Percentiles rank a stretch among this genome's conserved stretches.
Evolutionary conservation across 2,329 filamentous ascomycete genomes (phyloP).

Genomic region (Tolypocladium capitatum): DNA sequence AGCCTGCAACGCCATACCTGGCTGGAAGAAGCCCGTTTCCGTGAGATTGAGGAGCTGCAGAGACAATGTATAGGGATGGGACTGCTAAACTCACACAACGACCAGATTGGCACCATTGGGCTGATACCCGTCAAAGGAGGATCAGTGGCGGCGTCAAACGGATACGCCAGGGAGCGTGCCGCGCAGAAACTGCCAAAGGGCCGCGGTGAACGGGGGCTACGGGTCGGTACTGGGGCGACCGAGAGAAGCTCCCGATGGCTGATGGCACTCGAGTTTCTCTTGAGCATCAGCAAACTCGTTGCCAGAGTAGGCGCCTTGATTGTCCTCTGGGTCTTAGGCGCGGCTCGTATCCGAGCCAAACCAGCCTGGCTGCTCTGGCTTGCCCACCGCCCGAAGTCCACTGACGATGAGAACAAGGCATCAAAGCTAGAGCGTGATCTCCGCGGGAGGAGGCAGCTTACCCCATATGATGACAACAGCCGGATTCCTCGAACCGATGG

Average conservation of each 20-base stretch:
- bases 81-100: conserved; percentile 33
- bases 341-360: conserved; percentile 26
- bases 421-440: not conserved
- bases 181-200: conserved; percentile 41
- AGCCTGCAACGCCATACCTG: conserved; percentile 68
- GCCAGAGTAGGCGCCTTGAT: conserved; percentile 18
- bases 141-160: conserved; percentile 30
- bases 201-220: conserved; percentile 30
- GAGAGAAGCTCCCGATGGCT: conserved; percentile 70
- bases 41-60: conserved; percentile 55
- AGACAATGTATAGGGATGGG: conserved; percentile 36
- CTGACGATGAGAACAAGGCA: not conserved
- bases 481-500: conserved; percentile 45
- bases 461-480: conserved; percentile 28
- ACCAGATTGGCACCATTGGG: conserved; percentile 40
- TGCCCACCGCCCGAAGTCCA: conserved; percentile 15
- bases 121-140: conserved; percentile 39
- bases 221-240: conserved; percentile 62
- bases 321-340: conserved; percentile 41
- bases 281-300: conserved; percentile 47
- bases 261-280: conserved; percentile 61
- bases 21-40: conserved; percentile 76
- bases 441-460: not conserved
- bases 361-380: conserved; percentile 43
- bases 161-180: conserved; percentile 59